phyloP scores from a whole-genome alignment of 169 alveolate genomes.

The Hepatocystis sp. region DNA sequence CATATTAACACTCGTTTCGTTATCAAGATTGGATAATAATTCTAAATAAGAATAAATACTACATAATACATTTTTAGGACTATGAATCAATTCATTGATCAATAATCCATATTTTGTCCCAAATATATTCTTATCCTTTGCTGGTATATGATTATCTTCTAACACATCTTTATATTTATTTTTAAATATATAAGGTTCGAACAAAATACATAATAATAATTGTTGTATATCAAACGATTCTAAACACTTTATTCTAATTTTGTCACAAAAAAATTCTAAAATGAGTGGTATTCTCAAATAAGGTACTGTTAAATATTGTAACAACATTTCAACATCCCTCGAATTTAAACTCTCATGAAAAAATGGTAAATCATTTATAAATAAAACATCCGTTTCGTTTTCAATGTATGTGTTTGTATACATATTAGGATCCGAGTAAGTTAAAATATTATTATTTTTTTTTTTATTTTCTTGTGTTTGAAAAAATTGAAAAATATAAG shows the following conservation, averaged over 20 bases:
- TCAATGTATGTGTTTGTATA: constrained; percentile 70
- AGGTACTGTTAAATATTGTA: constrained; percentile 90
- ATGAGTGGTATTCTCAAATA: constrained; percentile 89
- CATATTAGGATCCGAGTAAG: constrained; percentile 74
- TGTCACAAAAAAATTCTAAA: constrained; percentile 87
- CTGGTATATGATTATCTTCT: constrained; percentile 82
- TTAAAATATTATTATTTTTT: constrained; percentile 42
- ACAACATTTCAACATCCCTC: constrained; percentile 85
- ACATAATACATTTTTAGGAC: constrained; percentile 66
- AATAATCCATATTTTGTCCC: constrained; percentile 87
- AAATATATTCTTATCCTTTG: constrained; percentile 78
- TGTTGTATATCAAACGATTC: constrained; percentile 86
- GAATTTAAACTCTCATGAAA: constrained; percentile 83
- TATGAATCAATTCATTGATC: constrained; percentile 82
- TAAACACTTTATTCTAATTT: constrained; percentile 81
- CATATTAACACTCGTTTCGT: constrained; percentile 23
- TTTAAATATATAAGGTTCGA: constrained; percentile 88
- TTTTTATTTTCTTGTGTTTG: constrained; percentile 64
- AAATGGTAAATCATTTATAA: constrained; percentile 82
- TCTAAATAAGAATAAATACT: constrained; percentile 60
- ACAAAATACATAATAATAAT: constrained; percentile 83
- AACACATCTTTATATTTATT: constrained; percentile 73
- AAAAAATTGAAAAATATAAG: constrained; percentile 46
- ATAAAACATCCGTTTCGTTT: constrained; percentile 87
- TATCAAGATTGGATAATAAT: constrained; percentile 47